Percentiles rank a stretch among this genome's conserved stretches.
These are phyloP conservation scores for Xylariaceae sp. DNA, from an alignment of 2,329 filamentous ascomycete species.

Conservation along the genomic window DNA sequence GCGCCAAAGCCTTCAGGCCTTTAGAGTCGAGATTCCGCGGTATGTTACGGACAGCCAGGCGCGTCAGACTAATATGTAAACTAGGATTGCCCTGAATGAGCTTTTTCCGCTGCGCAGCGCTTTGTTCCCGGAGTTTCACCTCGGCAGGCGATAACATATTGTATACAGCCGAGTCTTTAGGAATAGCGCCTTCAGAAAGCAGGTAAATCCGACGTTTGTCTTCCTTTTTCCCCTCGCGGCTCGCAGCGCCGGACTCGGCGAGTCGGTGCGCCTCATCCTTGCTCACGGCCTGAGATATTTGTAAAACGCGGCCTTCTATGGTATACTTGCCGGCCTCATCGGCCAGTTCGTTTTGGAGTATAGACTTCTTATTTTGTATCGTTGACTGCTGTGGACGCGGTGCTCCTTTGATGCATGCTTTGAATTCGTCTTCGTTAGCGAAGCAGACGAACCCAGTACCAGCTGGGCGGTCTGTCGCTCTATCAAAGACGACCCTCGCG, in stretches of 20 bases:
- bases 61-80: constrained; percentile 82
- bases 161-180: constrained; percentile 72
- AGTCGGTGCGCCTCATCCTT: constrained; percentile 75
- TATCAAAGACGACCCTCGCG: constrained; percentile 85
- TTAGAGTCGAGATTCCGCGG: constrained; percentile 80
- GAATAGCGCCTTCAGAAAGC: constrained; percentile 78
- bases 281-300: constrained; percentile 79
- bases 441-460: constrained; percentile 97
- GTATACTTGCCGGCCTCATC: constrained; percentile 86
- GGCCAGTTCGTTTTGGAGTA: constrained; percentile 79
- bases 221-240: constrained; percentile 61
- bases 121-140: constrained; percentile 82
- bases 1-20: constrained; percentile 83
- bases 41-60: constrained; percentile 86
- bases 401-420: constrained; percentile 69
- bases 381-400: constrained; percentile 54
- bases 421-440: constrained; percentile 69
- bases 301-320: constrained; percentile 80
- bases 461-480: constrained; percentile 75
- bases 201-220: constrained; percentile 91
- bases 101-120: constrained; percentile 79
- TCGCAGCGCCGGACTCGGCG: constrained; percentile 65
- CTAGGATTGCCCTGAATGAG: constrained; percentile 88
- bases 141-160: constrained; percentile 72
- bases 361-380: constrained; percentile 64